These are phyloP conservation scores for Annulohypoxylon moriforme DNA, from an alignment of 495 filamentous ascomycete genomes.

Conservation along the genomic window DNA sequence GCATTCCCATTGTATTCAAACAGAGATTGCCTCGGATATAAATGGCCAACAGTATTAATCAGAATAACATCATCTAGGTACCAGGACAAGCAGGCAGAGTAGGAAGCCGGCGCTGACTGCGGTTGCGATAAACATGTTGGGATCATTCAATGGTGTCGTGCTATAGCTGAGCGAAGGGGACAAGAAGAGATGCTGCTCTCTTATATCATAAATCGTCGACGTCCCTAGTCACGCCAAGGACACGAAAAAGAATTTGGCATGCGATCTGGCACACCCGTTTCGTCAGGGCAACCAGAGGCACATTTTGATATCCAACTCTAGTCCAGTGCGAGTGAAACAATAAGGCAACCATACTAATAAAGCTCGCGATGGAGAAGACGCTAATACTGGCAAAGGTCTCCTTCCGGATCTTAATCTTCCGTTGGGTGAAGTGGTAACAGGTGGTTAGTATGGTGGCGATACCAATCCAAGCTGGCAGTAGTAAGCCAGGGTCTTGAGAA, in stretches of 20 bases:
- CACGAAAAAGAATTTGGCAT: conserved; percentile 37
- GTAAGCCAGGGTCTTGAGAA: conserved; percentile 77
- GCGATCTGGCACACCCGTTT: conserved; percentile 37
- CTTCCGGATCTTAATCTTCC: conserved; percentile 82
- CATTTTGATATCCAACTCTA: conserved; percentile 40
- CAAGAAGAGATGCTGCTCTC: background rate
- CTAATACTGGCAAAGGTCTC: conserved; percentile 82
- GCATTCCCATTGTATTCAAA: background rate
- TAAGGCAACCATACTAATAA: conserved; percentile 77
- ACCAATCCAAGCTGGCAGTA: conserved; percentile 87
- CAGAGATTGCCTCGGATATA: background rate
- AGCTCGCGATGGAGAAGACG: conserved; percentile 79
- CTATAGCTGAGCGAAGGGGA: background rate
- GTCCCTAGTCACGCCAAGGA: conserved; percentile 45
- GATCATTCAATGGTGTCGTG: background rate
- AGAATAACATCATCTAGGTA: background rate
- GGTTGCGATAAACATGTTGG: background rate
- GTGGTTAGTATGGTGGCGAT: conserved; percentile 83
- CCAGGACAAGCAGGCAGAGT: background rate
- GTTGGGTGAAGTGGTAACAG: conserved; percentile 83
- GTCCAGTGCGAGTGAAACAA: conserved; percentile 74
- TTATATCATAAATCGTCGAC: conserved; percentile 26
- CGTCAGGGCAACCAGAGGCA: conserved; percentile 43
- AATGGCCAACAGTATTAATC: background rate
- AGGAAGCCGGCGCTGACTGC: background rate